Evolutionary conservation across 257 asterid species (phyloP).

Genomic region (Voacanga thouarsii): DNA sequence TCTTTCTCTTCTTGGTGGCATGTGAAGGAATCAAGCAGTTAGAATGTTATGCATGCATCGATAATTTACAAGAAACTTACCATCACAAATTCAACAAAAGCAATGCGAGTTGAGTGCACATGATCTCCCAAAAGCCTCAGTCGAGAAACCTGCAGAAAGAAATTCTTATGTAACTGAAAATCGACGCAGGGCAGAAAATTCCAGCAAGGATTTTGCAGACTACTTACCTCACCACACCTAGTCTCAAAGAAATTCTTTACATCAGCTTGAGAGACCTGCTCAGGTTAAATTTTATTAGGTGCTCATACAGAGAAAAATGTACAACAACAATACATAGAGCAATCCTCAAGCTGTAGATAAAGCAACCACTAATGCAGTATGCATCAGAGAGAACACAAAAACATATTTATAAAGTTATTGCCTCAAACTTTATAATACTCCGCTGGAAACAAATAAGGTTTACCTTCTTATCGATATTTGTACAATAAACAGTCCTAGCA

Average conservation of each 20-base stretch:
- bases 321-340: neutral
- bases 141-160: constrained; percentile 69
- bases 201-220: neutral
- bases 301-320: neutral
- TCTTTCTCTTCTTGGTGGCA: neutral
- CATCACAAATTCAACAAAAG: constrained; percentile 82
- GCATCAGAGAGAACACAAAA: neutral
- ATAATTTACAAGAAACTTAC: constrained; percentile 35
- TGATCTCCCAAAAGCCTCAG: constrained; percentile 96
- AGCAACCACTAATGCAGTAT: neutral
- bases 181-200: constrained; percentile 11
- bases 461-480: constrained; percentile 92
- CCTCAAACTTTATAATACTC: neutral
- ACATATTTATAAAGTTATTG: neutral
- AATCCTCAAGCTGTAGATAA: neutral
- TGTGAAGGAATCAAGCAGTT: neutral
- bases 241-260: constrained; percentile 83
- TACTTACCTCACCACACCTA: constrained; percentile 39
- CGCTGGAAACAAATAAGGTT: neutral
- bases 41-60: neutral
- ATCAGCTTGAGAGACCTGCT: constrained; percentile 76
- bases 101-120: constrained; percentile 84
- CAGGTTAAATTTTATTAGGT: constrained; percentile 4
- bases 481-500: constrained; percentile 94
- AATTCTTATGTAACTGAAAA: neutral